phyloP scores from a whole-genome alignment of 2,329 filamentous ascomycete genomes.

The Trichothecium sympodiale region DNA sequence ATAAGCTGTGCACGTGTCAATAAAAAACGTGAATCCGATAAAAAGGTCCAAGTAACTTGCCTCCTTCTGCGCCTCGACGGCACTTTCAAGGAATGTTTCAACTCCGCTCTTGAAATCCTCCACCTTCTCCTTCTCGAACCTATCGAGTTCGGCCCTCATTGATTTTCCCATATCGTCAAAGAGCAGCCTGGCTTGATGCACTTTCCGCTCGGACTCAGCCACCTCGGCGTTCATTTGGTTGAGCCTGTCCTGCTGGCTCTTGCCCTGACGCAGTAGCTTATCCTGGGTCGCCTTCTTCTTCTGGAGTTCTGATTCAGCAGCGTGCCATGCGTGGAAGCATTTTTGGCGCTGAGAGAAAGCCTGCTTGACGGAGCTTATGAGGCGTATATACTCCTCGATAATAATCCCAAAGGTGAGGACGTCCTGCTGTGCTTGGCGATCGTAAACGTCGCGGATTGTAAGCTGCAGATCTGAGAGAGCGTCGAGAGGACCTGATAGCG shows the following conservation, averaged over 20 bases:
- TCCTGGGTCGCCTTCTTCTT: conserved; percentile 87
- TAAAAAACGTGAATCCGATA: neutral
- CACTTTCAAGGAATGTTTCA: conserved; percentile 93
- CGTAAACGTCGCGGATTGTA: conserved; percentile 88
- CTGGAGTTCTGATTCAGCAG: conserved; percentile 77
- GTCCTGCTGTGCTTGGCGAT: conserved; percentile 93
- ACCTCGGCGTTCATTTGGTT: conserved; percentile 91
- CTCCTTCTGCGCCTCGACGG: conserved; percentile 97
- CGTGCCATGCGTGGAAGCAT: conserved; percentile 88
- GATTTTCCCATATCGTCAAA: conserved; percentile 97
- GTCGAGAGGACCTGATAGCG: conserved; percentile 79
- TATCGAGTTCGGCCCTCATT: conserved; percentile 82
- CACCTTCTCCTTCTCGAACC: conserved; percentile 94
- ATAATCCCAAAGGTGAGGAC: conserved; percentile 93
- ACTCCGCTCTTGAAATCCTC: conserved; percentile 98
- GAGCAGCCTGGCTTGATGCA: conserved; percentile 77
- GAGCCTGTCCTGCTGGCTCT: conserved; percentile 89
- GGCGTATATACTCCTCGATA: conserved; percentile 93
- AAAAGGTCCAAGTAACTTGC: conserved; percentile 35
- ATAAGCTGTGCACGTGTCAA: conserved; percentile 33
- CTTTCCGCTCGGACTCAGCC: conserved; percentile 84
- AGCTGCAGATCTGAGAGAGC: conserved; percentile 88
- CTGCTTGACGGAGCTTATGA: conserved; percentile 91
- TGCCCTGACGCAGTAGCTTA: conserved; percentile 87
- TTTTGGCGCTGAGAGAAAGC: conserved; percentile 90